A percentile compares a stretch with the other conserved stretches of the same genome.
phyloP scores from a whole-genome alignment of 371 early-diverging fungal species.

The Rhizopus sp. region DNA sequence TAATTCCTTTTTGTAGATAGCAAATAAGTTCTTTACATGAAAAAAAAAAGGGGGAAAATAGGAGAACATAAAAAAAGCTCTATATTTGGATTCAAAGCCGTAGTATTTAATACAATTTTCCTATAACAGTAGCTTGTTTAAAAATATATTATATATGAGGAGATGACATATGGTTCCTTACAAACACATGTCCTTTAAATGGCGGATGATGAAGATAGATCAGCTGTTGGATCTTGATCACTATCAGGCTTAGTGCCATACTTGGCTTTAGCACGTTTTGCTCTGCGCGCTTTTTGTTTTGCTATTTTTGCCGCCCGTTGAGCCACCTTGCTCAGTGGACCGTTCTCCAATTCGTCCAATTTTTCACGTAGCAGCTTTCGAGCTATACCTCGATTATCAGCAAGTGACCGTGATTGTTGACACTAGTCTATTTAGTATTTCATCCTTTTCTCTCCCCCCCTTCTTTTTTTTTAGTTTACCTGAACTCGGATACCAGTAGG shows the following conservation, averaged over 20 bases:
- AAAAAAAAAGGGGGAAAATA: no score
- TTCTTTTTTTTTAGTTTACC: slow-evolving; percentile 40
- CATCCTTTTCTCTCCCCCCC: background rate
- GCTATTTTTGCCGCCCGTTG: slow-evolving; percentile 65
- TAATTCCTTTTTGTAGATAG: no score
- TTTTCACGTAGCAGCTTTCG: slow-evolving; percentile 67
- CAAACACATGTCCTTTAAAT: background rate
- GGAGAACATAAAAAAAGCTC: no score
- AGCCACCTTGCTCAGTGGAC: slow-evolving; percentile 64
- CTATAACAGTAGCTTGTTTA: no score
- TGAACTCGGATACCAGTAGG: slow-evolving; percentile 82
- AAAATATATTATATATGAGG: background rate
- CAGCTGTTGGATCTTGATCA: background rate
- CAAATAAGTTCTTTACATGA: no score
- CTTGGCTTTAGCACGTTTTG: slow-evolving; percentile 51
- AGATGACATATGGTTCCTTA: background rate
- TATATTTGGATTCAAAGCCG: no score
- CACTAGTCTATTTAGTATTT: slow-evolving; percentile 45
- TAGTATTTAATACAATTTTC: no score
- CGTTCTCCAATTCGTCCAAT: slow-evolving; percentile 72
- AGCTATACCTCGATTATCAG: slow-evolving; percentile 78
- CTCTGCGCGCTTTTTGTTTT: slow-evolving; percentile 60
- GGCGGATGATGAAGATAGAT: background rate
- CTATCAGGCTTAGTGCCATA: slow-evolving; percentile 25
- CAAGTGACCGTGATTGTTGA: slow-evolving; percentile 78